Evolutionary conservation across 164 flowering plant species (phyloP), one percentile per base, ranked within the genome.

Genomic region (Umbilicus rupestris): DNA sequence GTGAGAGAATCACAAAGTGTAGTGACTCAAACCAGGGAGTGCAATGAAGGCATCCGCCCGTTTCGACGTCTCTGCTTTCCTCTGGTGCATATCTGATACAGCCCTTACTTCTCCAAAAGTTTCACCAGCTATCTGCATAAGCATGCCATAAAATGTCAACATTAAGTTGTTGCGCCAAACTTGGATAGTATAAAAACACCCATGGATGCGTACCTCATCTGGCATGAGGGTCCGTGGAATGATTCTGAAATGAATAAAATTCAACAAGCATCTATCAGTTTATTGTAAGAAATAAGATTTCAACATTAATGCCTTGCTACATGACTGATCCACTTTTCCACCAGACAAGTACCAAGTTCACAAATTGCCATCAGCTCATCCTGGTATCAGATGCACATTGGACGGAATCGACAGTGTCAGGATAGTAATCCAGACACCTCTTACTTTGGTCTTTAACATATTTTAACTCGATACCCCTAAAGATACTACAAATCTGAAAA

Each of bases 11-110:
- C 20, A 33, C 17, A 62, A 60, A 3, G 39, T 33, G 42, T 39
- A 20, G 19, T 17, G 35, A 52, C 19, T 2, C 46, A 67, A 78
- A 93, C 98, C 98, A 39, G 97, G 97, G 17, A 93, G 83, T 47
- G 98, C 98, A 60, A 93, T 88, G 75, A 93, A 93, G 33, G 96
- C 98, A 76, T 93, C 97, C 0, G 98, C 98, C 76, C 82, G 94
- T 26, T 96, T 84, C 2, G 92, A 86, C 98, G 90, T 92, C 69
- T 90, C 98, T 14, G 98, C 98, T 70, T 92, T 92, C 69, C 98
- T 82, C 66, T 90, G 85, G 60, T 93, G 98, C 97, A 93, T 93
- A 73, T 82, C 84, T 39, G 97, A 86, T 3, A 93, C 97, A n/a
- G 92, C 77, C 74, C 80, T 82, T 24, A 87, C 88, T 77, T 93